A percentile compares a stretch with the other conserved stretches of the same genome.
Evolutionary conservation across 2,329 filamentous ascomycete species (phyloP).

Genomic region (Trichoderma lentiforme): DNA sequence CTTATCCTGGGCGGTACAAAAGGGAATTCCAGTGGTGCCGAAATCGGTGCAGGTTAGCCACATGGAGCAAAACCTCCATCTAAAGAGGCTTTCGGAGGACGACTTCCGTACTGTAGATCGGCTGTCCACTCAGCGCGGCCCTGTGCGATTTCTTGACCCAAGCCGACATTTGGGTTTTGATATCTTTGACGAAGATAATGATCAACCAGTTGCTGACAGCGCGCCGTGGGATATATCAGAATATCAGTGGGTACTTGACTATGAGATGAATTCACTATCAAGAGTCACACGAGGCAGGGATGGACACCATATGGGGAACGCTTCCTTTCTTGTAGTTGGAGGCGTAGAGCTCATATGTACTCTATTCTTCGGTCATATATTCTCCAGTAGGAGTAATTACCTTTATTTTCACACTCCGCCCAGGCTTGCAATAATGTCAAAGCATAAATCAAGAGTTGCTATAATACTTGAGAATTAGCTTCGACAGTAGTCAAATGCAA

Average conservation of each 20-base stretch:
- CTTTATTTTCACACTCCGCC: not conserved
- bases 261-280: not conserved
- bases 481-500: too few species aligned
- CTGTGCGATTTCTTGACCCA: not conserved
- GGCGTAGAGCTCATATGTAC: not conserved
- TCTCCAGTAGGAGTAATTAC: not conserved
- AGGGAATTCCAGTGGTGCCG: not conserved
- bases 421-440: not conserved
- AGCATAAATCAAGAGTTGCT: too few species aligned
- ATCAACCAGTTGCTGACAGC: not conserved
- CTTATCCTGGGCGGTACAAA: slow-evolving; percentile 8
- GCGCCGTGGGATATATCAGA: not conserved
- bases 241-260: not conserved
- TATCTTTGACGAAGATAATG: slow-evolving; percentile 2
- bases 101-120: not conserved
- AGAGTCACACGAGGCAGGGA: not conserved
- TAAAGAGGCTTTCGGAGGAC: not conserved
- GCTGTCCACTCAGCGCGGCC: not conserved
- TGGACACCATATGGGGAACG: not conserved
- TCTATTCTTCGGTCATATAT: not conserved
- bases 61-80: not conserved
- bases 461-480: too few species aligned
- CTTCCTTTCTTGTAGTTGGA: not conserved
- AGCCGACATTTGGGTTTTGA: slow-evolving; percentile 1
- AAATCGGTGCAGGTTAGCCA: not conserved